Evolutionary conservation across 371 early-diverging fungal species (phyloP), one percentile per base, ranked within the genome.

Genomic region (Choanephora cucurbitarum): DNA sequence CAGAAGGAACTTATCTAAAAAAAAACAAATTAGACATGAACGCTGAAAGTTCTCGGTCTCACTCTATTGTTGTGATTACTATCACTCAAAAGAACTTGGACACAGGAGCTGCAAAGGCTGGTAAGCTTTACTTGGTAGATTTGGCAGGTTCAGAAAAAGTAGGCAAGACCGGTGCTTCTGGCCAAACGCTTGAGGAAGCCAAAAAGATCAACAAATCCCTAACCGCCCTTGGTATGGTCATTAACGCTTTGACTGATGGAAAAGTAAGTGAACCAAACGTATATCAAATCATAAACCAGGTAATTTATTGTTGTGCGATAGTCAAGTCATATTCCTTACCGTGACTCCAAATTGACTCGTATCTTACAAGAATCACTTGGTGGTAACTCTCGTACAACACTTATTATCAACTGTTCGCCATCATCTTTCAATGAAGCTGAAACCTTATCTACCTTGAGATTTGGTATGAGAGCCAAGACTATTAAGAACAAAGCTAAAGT

Each of bases 141-240:
- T 78, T 99, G 67, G 99, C 99, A 34, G 99, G 99, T 70, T 99
- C 99, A 23, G 99, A 99, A 84, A 96, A 96, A 81, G 84, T 79
- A 55, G 93, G 94, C 46, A 95, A 98, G 77, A 99, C 99, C 15
- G 96, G 97, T 60, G 99, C 99, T 1, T 93, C 96, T 4, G 98
- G 99, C 17, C 95, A 96, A 69, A 94, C 99, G 10, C 75, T 99
- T 34, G 98, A 99, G 81, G 99, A 99, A 74, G 99, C 99, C 57
- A 97, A 98, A 74, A 97, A 96, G 77, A 99, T 99, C 76, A 99
- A 99, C 84, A 98, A 94, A 79, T 97, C 97, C 0, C 81, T 99
- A 28, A 28, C 28, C 7, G 28, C 28, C n/a, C 57, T 99, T 17
- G 99, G 99, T 47, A 99, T 96, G 93, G 99, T 99, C 57, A 99